Base-by-base conservation (phyloP, 2,329 filamentous ascomycete genomes). In the Penicillium sp. region DNA sequence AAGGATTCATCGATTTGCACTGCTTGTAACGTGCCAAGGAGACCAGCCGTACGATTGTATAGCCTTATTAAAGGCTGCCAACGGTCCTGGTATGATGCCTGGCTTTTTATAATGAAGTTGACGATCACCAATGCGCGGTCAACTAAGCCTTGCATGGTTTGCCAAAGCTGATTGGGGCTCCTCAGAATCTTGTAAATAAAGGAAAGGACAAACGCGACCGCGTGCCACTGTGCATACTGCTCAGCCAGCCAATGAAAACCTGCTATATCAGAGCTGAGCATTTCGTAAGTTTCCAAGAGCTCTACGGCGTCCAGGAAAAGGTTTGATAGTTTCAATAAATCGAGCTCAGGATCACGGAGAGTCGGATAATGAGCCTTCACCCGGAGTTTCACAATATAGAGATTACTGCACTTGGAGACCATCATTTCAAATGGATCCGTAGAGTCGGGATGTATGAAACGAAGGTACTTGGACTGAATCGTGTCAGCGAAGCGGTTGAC, bases 191-290 rank as follows among this genome's bases (percentile, higher is more conserved):
- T 45, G 18, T 23, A 43, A 23, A 24, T 14, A 30, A 24, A 47
- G 24, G 33, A 56, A 1, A 56, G 53, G 21, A 38, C 20, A 30
- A 56, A 56, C 2, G 53, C 46, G 26, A 40, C 46, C n/a, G 46
- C 53, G 12, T 56, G 53, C 53, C 53, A 56, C 18, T 56, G 53
- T n/a, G 46, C 42, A 43, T 56, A 56, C 24, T 49, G 47, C 14
- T 42, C 23, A 26, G 47, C 23, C 18, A 50, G 33, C 53, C 53
- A 56, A 16, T 18, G 21, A 42, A 47, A 56, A 2, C 14, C 16
- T 16, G 46, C 21, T 16, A 49, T 42, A 3, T 47, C 30, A 8
- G 46, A 46, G 8, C 26, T 38, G 20, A 14, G 30, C 23, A 50
- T 24, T 21, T 24, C 23, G 14, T 50, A 47, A 1, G n/a, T 47